Evolutionary conservation across 805 yeast species (phyloP).

Genomic region (Candida odintsovae): DNA sequence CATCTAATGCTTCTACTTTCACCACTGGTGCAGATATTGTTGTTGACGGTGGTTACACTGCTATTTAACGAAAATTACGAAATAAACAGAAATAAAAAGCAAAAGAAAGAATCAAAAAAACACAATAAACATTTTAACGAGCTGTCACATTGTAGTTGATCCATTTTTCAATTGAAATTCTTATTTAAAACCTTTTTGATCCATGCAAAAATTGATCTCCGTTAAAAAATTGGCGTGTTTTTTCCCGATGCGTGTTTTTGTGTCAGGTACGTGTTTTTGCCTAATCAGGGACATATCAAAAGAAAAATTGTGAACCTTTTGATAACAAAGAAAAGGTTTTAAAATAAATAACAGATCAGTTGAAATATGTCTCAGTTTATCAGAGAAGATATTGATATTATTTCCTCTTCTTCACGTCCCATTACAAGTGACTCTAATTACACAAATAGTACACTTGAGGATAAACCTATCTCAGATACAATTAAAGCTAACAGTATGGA

Average conservation of each 20-base stretch:
- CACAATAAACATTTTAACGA: neutral
- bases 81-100: neutral
- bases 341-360: no score
- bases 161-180: neutral
- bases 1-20: constrained; percentile 74
- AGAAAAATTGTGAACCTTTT: neutral
- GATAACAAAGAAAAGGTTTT: no score
- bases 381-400: constrained; percentile 14
- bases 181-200: no score
- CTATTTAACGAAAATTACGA: constrained; percentile 1
- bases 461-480: constrained; percentile 3
- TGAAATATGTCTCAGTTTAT: constrained; percentile 17
- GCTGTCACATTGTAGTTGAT: neutral
- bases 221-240: no score
- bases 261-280: neutral
- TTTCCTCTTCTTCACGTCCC: constrained; percentile 9
- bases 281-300: neutral
- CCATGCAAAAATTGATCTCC: no score
- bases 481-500: neutral
- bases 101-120: neutral
- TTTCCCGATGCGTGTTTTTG: neutral
- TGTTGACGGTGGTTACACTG: constrained; percentile 75
- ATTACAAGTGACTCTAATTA: neutral
- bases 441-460: neutral
- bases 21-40: constrained; percentile 73